Conservation (phyloP, 305 asterid species). For the Fraxinus xanthoxyloides region DNA sequence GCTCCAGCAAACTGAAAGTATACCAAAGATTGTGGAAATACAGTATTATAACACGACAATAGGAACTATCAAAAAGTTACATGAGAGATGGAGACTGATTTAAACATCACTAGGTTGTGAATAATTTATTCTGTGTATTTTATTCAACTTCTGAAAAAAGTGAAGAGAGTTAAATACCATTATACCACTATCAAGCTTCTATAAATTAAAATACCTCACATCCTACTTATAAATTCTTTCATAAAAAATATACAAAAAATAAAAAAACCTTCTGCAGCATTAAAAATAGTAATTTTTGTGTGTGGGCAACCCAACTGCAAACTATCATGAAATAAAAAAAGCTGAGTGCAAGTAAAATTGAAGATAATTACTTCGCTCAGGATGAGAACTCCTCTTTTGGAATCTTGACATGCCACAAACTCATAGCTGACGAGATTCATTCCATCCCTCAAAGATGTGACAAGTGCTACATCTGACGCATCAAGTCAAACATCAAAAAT, state of each 20-base stretch:
- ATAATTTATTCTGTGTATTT: neutral
- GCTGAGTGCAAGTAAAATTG: slow-evolving; percentile 13
- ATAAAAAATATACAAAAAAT: neutral
- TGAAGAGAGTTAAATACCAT: slow-evolving; percentile 1
- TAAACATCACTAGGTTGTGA: neutral
- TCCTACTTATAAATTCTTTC: neutral
- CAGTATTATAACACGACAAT: neutral
- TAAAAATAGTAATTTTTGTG: slow-evolving; percentile 6
- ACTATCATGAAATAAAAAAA: slow-evolving; percentile 8
- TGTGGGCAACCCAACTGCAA: slow-evolving; percentile 5
- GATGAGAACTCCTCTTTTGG: slow-evolving; percentile 86
- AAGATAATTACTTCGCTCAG: slow-evolving; percentile 72
- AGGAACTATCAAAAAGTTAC: neutral
- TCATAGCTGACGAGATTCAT: slow-evolving; percentile 98
- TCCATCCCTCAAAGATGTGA: slow-evolving; percentile 91
- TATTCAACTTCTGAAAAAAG: neutral
- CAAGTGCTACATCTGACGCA: slow-evolving; percentile 81
- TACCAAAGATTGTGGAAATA: slow-evolving; percentile 10
- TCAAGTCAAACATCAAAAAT: slow-evolving; percentile 30
- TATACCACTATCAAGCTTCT: neutral
- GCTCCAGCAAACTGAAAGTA: slow-evolving; percentile 93
- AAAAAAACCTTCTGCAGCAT: slow-evolving; percentile 5
- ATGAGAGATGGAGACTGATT: neutral
- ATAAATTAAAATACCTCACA: slow-evolving; percentile 6
- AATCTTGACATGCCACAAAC: slow-evolving; percentile 91